These are phyloP conservation scores for Yamadazyma atlantica DNA, from an alignment of 1,139 yeast species.

Conservation along the genomic window DNA sequence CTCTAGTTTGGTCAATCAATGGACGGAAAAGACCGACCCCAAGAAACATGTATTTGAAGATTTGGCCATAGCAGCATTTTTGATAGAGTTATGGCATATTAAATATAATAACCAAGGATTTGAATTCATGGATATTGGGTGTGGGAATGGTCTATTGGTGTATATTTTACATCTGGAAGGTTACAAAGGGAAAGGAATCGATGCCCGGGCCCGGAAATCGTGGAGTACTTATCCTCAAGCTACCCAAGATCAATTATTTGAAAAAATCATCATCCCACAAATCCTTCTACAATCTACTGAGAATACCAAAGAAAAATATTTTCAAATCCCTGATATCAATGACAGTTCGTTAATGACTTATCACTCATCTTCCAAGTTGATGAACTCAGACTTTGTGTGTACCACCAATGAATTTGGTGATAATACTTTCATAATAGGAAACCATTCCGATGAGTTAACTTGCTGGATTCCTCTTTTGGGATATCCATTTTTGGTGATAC, in stretches of 20 bases:
- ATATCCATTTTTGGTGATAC: slow-evolving; percentile 85
- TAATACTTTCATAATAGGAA: slow-evolving; percentile 84
- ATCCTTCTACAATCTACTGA: slow-evolving; percentile 70
- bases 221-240: slow-evolving; percentile 73
- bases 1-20: slow-evolving; percentile 67
- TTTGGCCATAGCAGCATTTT: slow-evolving; percentile 90
- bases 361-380: slow-evolving; percentile 49
- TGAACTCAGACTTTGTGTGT: slow-evolving; percentile 57
- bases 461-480: slow-evolving; percentile 94
- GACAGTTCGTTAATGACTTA: slow-evolving; percentile 60
- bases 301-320: slow-evolving; percentile 36
- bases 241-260: slow-evolving; percentile 58
- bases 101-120: slow-evolving; percentile 53
- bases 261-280: slow-evolving; percentile 79
- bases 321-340: slow-evolving; percentile 49
- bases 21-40: slow-evolving; percentile 95
- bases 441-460: slow-evolving; percentile 93
- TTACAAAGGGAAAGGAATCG: slow-evolving; percentile 78
- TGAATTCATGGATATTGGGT: slow-evolving; percentile 86
- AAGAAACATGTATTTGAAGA: slow-evolving; percentile 96
- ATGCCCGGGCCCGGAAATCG: slow-evolving; percentile 85
- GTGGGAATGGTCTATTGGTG: slow-evolving; percentile 91
- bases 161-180: slow-evolving; percentile 79
- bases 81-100: slow-evolving; percentile 81
- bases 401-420: slow-evolving; percentile 65